Base-by-base conservation (phyloP, 2,329 filamentous ascomycete genomes). In the Incumbomyces lentus region DNA sequence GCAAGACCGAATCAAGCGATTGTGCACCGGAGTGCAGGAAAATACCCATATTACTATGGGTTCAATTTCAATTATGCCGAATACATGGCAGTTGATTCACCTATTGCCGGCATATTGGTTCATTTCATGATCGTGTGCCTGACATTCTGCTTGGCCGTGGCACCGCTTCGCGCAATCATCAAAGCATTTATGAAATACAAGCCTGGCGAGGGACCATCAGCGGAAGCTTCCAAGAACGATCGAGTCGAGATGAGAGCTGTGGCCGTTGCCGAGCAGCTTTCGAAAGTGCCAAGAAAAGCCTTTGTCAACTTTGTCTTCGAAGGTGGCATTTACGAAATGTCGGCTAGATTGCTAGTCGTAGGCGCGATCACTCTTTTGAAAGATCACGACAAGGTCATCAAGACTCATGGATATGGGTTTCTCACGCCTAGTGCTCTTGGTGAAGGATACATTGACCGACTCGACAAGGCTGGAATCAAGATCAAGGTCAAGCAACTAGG, bases 21-120 rank as follows among this genome's bases (percentile, higher is more conserved):
- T 48, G 74, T 81, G 19, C 72, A 81, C 55, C 72, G 78, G 47
- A 76, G 71, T 37, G 79, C 77, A 67, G 74, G 73, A 8, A 61
- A 82, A 19, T 72, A 75, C 49, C 71, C 71, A 10, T 67, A 69
- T n/a, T 65, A 72, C 33, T 82, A 81, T 56, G 78, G 77, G 0
- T 66, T 69, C 1, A 68, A 69, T 10, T 82, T 82, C 65, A 65
- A 68, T 47, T 77, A 79, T 59, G 69, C 67, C 40, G 72, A 78
- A 52, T 79, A 75, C 56, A 68, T 74, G 59, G 69, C 68, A 18
- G 73, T 74, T 3, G 68, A 68, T 17, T 75, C 70, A 46, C 54
- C 65, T 0, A 48, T 79, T 16, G 56, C 64, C 3, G 78, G 71
- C 2, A 52, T 72, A 2, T 49, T 69, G 1, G 57, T 78, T 10